Percentiles rank a stretch among this genome's conserved stretches.
Evolutionary conservation across 495 filamentous ascomycete genomes (phyloP).

Genomic region (Aspergillus biplanus): DNA sequence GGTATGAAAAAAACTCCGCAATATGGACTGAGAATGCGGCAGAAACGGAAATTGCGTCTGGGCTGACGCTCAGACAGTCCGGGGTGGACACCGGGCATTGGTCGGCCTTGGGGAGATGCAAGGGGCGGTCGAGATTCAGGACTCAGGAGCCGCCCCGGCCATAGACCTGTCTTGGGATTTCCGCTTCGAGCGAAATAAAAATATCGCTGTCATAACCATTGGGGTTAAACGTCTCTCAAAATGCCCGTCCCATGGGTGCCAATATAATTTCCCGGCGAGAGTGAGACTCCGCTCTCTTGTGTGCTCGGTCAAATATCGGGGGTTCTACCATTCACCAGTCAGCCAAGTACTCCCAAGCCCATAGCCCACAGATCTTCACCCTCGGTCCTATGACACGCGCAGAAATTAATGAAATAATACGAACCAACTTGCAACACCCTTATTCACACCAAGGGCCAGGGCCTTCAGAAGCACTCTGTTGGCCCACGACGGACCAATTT

Average conservation of each 20-base stretch:
- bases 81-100: conserved; percentile 15
- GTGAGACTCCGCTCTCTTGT: conserved; percentile 1
- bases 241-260: neutral
- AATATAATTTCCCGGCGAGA: neutral
- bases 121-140: conserved; percentile 10
- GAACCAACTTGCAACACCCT: neutral
- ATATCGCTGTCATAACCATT: neutral
- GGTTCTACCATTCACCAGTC: conserved; percentile 16
- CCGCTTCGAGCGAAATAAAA: neutral
- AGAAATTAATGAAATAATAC: neutral
- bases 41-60: conserved; percentile 8
- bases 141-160: conserved; percentile 2
- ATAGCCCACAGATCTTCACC: conserved; percentile 10
- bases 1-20: conserved; percentile 19
- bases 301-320: conserved; percentile 29
- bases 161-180: neutral
- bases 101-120: conserved; percentile 14
- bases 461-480: neutral
- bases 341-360: conserved; percentile 3
- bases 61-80: conserved; percentile 9
- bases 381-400: conserved; percentile 14
- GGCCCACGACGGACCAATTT: neutral
- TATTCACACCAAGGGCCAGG: neutral
- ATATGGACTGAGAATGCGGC: conserved; percentile 2
- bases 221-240: neutral